Conservation (phyloP, 352 stramenopile genomes). For the Globisporangium acanthophoron region DNA sequence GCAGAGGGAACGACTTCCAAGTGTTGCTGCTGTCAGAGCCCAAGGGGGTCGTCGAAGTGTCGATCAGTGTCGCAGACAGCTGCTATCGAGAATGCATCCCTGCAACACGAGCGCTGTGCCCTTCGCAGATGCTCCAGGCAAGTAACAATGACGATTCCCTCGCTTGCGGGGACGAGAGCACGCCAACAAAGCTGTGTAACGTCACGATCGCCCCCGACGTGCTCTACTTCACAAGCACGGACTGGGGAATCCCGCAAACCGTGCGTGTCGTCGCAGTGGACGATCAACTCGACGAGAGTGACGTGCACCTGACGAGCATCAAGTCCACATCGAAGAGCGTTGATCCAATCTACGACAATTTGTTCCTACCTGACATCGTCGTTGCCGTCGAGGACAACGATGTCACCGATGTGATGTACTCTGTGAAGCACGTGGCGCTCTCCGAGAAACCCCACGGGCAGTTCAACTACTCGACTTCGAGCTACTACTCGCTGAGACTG, state of each 20-base stretch:
- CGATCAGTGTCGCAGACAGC: slow-evolving; percentile 34
- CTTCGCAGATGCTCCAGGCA: slow-evolving; percentile 17
- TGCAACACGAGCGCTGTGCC: slow-evolving; percentile 17
- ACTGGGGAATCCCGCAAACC: slow-evolving; percentile 61
- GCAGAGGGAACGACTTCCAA: slow-evolving; percentile 70
- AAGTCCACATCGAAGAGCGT: slow-evolving; percentile 29
- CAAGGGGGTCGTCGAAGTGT: slow-evolving; percentile 36
- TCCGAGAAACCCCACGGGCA: slow-evolving; percentile 23
- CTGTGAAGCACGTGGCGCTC: slow-evolving; percentile 29
- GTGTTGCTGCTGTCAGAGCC: slow-evolving; percentile 62
- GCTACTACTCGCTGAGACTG: slow-evolving; percentile 46
- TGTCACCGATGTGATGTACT: slow-evolving; percentile 39
- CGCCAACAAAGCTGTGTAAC: slow-evolving; percentile 45
- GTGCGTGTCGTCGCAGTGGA: slow-evolving; percentile 68
- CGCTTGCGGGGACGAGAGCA: slow-evolving; percentile 8
- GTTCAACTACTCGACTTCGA: slow-evolving; percentile 17
- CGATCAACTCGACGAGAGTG: slow-evolving; percentile 59
- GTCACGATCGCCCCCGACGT: slow-evolving; percentile 45
- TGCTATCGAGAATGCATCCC: slow-evolving; percentile 55
- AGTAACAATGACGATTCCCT: slow-evolving; percentile 1
- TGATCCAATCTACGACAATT: slow-evolving; percentile 50
- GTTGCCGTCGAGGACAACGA: slow-evolving; percentile 74
- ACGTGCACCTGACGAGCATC: slow-evolving; percentile 60
- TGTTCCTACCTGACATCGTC: slow-evolving; percentile 56
- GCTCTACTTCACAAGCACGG: slow-evolving; percentile 38